A percentile compares a stretch with the other conserved stretches of the same genome.
Evolutionary conservation across 352 stramenopile species (phyloP).

Genomic region (Phytopythium aichiense): DNA sequence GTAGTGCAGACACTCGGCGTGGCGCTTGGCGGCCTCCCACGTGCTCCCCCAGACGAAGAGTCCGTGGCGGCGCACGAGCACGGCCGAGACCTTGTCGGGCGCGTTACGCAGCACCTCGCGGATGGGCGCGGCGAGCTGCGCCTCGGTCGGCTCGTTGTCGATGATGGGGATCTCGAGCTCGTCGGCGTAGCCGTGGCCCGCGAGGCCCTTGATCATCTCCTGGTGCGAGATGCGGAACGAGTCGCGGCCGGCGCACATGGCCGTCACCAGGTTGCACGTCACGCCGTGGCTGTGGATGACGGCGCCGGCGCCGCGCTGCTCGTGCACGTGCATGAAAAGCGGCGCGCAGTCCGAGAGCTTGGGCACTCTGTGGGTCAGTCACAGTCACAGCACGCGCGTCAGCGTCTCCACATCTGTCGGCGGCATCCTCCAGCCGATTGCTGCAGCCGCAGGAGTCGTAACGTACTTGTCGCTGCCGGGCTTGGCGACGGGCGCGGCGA

Average conservation of each 20-base stretch:
- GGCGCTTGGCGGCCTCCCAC: slow-evolving; percentile 95
- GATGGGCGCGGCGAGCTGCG: slow-evolving; percentile 89
- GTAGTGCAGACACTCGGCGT: slow-evolving; percentile 97
- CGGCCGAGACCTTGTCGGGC: slow-evolving; percentile 81
- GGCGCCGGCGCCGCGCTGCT: slow-evolving; percentile 66
- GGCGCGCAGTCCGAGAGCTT: slow-evolving; percentile 93
- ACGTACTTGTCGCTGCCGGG: slow-evolving; percentile 29
- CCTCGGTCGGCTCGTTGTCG: slow-evolving; percentile 94
- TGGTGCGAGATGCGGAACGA: slow-evolving; percentile 93
- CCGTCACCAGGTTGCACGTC: slow-evolving; percentile 86
- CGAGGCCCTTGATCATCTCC: slow-evolving; percentile 97
- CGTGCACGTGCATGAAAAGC: slow-evolving; percentile 93
- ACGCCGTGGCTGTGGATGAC: slow-evolving; percentile 81
- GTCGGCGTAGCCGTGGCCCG: slow-evolving; percentile 89
- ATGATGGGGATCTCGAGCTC: slow-evolving; percentile 96
- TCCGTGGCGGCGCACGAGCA: slow-evolving; percentile 94
- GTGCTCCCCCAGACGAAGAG: slow-evolving; percentile 96
- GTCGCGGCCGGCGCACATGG: slow-evolving; percentile 79
- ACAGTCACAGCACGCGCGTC: not conserved
- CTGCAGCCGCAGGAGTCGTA: too few species aligned
- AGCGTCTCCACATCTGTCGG: not conserved
- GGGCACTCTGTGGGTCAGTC: slow-evolving; percentile 20
- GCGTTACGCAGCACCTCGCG: slow-evolving; percentile 82
- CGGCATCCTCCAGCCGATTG: too few species aligned
- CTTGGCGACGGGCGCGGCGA: slow-evolving; percentile 54